A percentile compares a stretch with the other conserved stretches of the same genome.
Evolutionary conservation across 768 basidiomycete genomes (phyloP).

Genomic region (Suillus clintonianus): DNA sequence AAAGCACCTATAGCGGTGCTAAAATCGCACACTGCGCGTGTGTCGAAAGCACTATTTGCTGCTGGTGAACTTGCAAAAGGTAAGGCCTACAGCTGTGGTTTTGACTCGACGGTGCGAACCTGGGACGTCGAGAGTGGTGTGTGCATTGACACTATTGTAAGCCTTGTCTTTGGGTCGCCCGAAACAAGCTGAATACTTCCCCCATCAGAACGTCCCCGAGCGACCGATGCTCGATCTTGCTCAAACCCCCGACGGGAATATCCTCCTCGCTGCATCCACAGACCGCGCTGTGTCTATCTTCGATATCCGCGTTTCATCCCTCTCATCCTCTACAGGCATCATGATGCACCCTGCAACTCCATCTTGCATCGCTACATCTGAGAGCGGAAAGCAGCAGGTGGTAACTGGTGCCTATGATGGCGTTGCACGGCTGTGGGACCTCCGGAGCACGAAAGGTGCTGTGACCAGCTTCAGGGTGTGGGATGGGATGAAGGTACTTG

Average conservation of each 20-base stretch:
- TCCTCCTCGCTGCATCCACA: constrained; percentile 61
- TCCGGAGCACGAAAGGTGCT: constrained; percentile 68
- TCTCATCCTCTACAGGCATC: constrained; percentile 39
- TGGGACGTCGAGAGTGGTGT: constrained; percentile 87
- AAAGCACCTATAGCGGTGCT: constrained; percentile 76
- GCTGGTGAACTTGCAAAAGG: constrained; percentile 26
- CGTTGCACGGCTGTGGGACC: constrained; percentile 75
- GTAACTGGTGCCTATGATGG: constrained; percentile 81
- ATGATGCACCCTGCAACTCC: constrained; percentile 69
- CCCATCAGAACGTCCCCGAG: constrained; percentile 60
- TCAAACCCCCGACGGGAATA: constrained; percentile 39
- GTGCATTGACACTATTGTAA: constrained; percentile 68
- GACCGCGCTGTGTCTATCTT: constrained; percentile 75
- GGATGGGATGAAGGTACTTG: constrained; percentile 62
- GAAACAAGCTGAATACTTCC: background rate
- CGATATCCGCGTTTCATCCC: constrained; percentile 55
- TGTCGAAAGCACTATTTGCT: constrained; percentile 72
- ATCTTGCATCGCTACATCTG: constrained; percentile 46
- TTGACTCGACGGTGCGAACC: constrained; percentile 84
- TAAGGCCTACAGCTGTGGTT: constrained; percentile 75
- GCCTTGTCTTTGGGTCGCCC: constrained; percentile 22
- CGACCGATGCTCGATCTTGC: constrained; percentile 74
- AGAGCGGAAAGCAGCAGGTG: constrained; percentile 47
- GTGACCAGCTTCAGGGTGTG: constrained; percentile 65
- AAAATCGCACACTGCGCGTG: constrained; percentile 80